These are phyloP conservation scores for Coemansia sp. DNA, from an alignment of 192 early-diverging fungal genomes.

Conservation along the genomic window DNA sequence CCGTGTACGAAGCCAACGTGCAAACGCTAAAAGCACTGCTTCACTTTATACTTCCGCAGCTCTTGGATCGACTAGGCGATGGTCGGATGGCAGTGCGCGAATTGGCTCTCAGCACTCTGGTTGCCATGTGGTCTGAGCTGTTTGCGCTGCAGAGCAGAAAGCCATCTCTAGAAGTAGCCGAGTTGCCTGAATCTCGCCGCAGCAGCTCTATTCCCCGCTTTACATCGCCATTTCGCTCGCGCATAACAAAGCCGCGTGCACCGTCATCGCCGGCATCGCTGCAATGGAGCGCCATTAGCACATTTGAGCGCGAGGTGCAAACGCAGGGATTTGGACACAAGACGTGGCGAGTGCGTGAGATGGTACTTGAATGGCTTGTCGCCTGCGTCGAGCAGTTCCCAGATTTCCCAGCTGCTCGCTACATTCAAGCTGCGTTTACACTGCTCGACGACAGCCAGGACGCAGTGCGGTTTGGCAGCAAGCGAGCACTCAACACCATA, in stretches of 20 bases:
- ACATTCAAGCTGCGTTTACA: slow-evolving; percentile 26
- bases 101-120: slow-evolving; percentile 37
- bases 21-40: slow-evolving; percentile 31
- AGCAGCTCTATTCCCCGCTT: slow-evolving; percentile 31
- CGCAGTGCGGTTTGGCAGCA: slow-evolving; percentile 46
- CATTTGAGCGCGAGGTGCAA: slow-evolving; percentile 53
- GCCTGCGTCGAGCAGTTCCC: slow-evolving; percentile 38
- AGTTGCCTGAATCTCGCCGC: slow-evolving; percentile 8
- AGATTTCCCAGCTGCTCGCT: slow-evolving; percentile 37
- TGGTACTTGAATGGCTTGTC: slow-evolving; percentile 50
- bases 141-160: slow-evolving; percentile 18
- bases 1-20: slow-evolving; percentile 12
- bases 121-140: slow-evolving; percentile 38
- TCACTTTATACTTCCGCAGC: slow-evolving; percentile 42
- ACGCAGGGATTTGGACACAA: slow-evolving; percentile 46
- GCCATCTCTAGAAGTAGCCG: slow-evolving; percentile 7
- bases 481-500: slow-evolving; percentile 48
- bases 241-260: slow-evolving; percentile 15
- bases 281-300: slow-evolving; percentile 33
- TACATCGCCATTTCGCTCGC: slow-evolving; percentile 26
- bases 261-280: slow-evolving; percentile 22
- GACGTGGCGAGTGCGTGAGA: slow-evolving; percentile 54
- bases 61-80: slow-evolving; percentile 51
- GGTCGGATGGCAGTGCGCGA: slow-evolving; percentile 48
- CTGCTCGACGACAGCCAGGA: slow-evolving; percentile 54